Base-by-base conservation (phyloP, 805 yeast species). In the Pichia rugopelliculosa region DNA sequence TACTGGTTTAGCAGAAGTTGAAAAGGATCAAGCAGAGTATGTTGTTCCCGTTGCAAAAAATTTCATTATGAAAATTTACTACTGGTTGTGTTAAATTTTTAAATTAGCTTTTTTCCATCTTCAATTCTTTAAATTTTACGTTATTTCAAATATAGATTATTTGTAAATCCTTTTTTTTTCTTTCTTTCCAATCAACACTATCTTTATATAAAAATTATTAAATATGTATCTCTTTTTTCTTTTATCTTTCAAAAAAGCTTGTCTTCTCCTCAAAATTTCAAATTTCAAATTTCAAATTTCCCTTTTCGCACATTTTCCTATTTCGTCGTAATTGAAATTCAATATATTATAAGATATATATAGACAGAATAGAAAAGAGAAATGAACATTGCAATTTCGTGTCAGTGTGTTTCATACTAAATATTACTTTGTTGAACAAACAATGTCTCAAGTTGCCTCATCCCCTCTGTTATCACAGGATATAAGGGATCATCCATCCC, bases 1-100 rank as follows among this genome's bases (percentile, higher is more conserved):
- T 42, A 73, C 80, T 0, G 87, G 86, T 22, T 67, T 83, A 48
- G 83, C 72, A 30, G 75, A 75, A 54, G 75, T 76, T 34, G 88
- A 82, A 61, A 75, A 70, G 51, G 78, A 76, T 51, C 74, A 74
- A 42, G 69, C 67, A 22, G 60, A 53, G 38, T 59, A 64, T 42
- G 66, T 68, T 22, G 66, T 65, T 23, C 66, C 68, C 37, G 56
- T 67, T 18, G 71, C 77, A 21, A 62, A 56, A 49, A 77, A 76
- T 56, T 36, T 58, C 34, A 6, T 67, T 15, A 72, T 76, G 54
- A 72, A 59, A 48, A 43, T 75, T 13, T 76, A 79, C 79, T 73
- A 56, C 59, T 75, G 79, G 77, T 44, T 54, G 39, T 48, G 51
- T 22, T 51, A 33, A 37, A 5, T 30, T 39, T 21, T 1, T 33